Evolutionary conservation across 2,329 filamentous ascomycete species (phyloP), one percentile per base, ranked within the genome.

Genomic region (Diaporthe sp.): DNA sequence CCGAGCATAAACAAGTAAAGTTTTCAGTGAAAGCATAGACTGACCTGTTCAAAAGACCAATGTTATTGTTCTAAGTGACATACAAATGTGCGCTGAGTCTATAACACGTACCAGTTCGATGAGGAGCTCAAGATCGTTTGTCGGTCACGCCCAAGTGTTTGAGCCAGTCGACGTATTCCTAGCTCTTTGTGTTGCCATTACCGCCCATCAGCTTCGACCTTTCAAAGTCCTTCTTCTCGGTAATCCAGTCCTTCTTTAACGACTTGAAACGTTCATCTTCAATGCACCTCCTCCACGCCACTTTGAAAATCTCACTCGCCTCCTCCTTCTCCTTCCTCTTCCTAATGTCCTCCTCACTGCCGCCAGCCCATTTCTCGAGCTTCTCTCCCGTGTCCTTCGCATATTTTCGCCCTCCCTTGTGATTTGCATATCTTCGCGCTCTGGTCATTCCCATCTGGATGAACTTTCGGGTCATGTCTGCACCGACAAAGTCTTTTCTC

Each of bases 381-480:
- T 87, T 82, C 60, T 84, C 79, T 22, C 86, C 81, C 71, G 81
- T 71, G 80, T 82, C 77, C 83, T 84, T 80, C 12, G 71, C 79
- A 72, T 91, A 91, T 79, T 92, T 92, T 37, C 87, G 85, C 0
- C 90, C 91, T 0, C 90, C 85, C 44, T 85, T 84, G 71, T 88
- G 84, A 76, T 92, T 92, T 22, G 89, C 90, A 82, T 92, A 92
- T 75, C 90, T 82, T 78, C 88, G 90, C 2, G 90, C 87, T 22
- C 91, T 82, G 28, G 91, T 92, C 89, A 92, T 92, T 2, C 91
- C 88, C 91, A 92, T 93, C 81, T 92, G 90, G 9, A 92, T 85
- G 78, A 92, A 93, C 79, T 92, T 93, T 37, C 90, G 84, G 25
- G 86, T 83, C 90, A 92, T 92, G 74, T 93, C 91, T 85, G 91